Evolutionary conservation across 306 rosid species (phyloP).

Genomic region (Cicer cuneatum): DNA sequence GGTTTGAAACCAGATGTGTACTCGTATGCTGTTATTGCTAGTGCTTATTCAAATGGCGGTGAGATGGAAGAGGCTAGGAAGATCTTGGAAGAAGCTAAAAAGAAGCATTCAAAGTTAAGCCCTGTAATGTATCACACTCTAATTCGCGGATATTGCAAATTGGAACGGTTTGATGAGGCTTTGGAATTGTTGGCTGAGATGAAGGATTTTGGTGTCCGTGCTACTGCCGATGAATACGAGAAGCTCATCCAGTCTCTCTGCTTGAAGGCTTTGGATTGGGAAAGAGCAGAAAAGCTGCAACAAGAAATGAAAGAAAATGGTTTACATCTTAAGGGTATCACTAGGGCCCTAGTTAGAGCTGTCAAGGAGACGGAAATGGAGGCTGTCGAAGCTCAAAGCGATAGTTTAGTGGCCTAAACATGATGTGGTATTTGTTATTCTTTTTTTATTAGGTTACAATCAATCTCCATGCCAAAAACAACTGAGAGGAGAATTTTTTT

Average conservation of each 20-base stretch:
- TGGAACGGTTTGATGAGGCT: conserved; percentile 75
- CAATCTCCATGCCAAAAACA: conserved; percentile 28
- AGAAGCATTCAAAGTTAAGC: conserved; percentile 61
- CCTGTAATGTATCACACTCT: conserved; percentile 76
- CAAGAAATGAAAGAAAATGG: conserved; percentile 83
- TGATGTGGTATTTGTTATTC: conserved; percentile 39
- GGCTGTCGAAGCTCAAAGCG: conserved; percentile 46
- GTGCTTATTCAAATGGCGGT: conserved; percentile 76
- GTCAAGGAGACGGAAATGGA: conserved; percentile 78
- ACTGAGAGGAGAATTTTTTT: conserved; percentile 6
- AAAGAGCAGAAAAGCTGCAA: conserved; percentile 69
- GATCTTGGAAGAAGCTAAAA: conserved; percentile 69
- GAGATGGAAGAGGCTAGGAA: conserved; percentile 80
- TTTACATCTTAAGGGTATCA: conserved; percentile 71
- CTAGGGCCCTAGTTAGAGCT: conserved; percentile 72
- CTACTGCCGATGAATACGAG: conserved; percentile 69
- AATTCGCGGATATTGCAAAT: conserved; percentile 81
- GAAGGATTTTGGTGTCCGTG: conserved; percentile 68
- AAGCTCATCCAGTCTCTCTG: conserved; percentile 86
- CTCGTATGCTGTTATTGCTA: conserved; percentile 69
- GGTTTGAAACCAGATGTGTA: conserved; percentile 87
- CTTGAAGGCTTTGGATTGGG: conserved; percentile 83
- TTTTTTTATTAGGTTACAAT: conserved; percentile 36
- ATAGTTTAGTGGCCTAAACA: conserved; percentile 40
- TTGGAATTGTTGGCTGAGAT: conserved; percentile 73